Base-by-base conservation (phyloP, 2,329 filamentous ascomycete genomes). In the Aurifilum marmelostoma region DNA sequence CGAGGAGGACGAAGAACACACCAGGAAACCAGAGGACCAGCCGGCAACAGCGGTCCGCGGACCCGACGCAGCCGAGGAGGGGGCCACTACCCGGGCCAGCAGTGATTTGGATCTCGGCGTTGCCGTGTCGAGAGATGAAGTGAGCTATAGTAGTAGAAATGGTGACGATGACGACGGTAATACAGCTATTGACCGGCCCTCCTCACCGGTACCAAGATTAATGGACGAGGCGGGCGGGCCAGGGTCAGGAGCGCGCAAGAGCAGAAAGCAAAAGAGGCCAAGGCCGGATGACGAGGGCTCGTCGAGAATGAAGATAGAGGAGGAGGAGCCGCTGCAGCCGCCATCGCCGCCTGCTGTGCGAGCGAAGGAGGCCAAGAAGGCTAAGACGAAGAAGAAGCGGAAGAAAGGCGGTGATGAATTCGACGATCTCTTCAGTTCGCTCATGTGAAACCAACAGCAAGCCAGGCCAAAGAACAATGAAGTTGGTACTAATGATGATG, bases 351-450 rank as follows among this genome's bases (percentile, higher is more conserved):
- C 24, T 58, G 54, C 9, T 24, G 58, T 27, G 2, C 9, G 29
- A 18, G n/a, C 37, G 12, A 84, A 81, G 73, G 81, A 81, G 68
- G 82, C 79, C 71, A 84, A 70, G 71, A 75, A 73, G 58, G 76
- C 75, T 68, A 77, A 79, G 74, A 87, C 83, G 75, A 89, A 86
- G 74, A 87, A 83, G 75, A 89, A 86, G 78, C 88, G 86, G 74
- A 85, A 83, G 74, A 85, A 84, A 67, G 86, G 72, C 50, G 82
- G 82, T 7, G 88, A 94, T 76, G 90, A 87, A 56, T 91, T 95
- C 67, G 92, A 94, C 71, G 89, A 89, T 75, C 79, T 95, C 32
- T 96, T 96, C 75, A 85, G 84, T 65, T 85, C 85, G 12, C 78
- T 92, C 12, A 74, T 87, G 56, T 85, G 71, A 80, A 24, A 50